Evolutionary conservation across 1,139 yeast species (phyloP).

Genomic region (Arxiozyma heterogenica): DNA sequence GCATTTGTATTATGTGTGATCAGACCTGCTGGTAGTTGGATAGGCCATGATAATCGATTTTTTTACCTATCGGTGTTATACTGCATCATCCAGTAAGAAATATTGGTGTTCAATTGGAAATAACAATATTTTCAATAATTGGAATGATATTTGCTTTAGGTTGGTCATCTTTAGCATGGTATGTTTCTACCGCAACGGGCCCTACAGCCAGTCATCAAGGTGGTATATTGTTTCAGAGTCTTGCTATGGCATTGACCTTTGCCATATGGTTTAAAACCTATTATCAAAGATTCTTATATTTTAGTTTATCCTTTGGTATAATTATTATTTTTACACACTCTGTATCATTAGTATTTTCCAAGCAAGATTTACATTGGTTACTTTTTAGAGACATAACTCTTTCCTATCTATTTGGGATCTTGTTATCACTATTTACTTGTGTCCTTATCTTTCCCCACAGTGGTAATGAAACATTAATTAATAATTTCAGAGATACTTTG

Average conservation of each 20-base stretch:
- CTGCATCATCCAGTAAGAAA: slow-evolving; percentile 41
- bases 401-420: slow-evolving; percentile 38
- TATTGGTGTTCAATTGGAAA: slow-evolving; percentile 42
- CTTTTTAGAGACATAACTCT: slow-evolving; percentile 37
- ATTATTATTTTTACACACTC: slow-evolving; percentile 32
- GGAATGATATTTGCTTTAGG: slow-evolving; percentile 43
- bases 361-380: slow-evolving; percentile 30
- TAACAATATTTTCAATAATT: slow-evolving; percentile 34
- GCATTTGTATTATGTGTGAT: slow-evolving; percentile 35
- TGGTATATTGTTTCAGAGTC: slow-evolving; percentile 38
- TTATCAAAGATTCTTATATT: slow-evolving; percentile 35
- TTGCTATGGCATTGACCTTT: slow-evolving; percentile 33
- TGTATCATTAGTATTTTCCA: slow-evolving; percentile 20
- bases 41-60: slow-evolving; percentile 34
- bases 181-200: slow-evolving; percentile 34
- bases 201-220: slow-evolving; percentile 39
- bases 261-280: slow-evolving; percentile 38
- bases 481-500: slow-evolving; percentile 19
- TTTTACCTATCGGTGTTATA: slow-evolving; percentile 37
- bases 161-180: slow-evolving; percentile 38
- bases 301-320: slow-evolving; percentile 33
- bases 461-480: slow-evolving; percentile 31
- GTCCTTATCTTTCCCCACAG: slow-evolving; percentile 34
- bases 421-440: slow-evolving; percentile 34
- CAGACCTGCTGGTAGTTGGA: slow-evolving; percentile 34